These are phyloP conservation scores for Xylaria bambusicola DNA, from an alignment of 495 filamentous ascomycete genomes.

Conservation along the genomic window DNA sequence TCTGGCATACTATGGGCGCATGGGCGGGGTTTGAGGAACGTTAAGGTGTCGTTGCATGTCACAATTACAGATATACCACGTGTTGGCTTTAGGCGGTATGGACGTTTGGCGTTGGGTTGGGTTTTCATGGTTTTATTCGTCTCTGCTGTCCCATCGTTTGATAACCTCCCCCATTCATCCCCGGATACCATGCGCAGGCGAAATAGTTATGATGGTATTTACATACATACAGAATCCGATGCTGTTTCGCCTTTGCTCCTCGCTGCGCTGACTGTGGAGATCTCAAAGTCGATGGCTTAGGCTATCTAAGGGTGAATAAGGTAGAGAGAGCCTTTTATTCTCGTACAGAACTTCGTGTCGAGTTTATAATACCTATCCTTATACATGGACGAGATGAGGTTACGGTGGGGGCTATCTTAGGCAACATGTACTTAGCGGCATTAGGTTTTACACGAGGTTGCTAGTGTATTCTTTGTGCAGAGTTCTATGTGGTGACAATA, in stretches of 20 bases:
- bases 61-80: slow-evolving; percentile 32
- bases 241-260: neutral
- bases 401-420: no score
- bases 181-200: slow-evolving; percentile 9
- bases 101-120: slow-evolving; percentile 29
- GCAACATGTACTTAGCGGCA: no score
- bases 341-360: no score
- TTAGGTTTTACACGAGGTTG: no score
- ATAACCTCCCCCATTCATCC: neutral
- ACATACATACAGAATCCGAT: slow-evolving; percentile 5
- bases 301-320: no score
- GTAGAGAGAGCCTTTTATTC: no score
- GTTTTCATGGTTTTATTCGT: slow-evolving; percentile 14
- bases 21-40: slow-evolving; percentile 16
- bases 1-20: slow-evolving; percentile 24
- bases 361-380: no score
- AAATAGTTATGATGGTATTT: neutral
- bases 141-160: neutral
- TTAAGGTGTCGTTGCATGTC: slow-evolving; percentile 12
- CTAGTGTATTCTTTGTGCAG: no score
- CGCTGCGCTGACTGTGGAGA: slow-evolving; percentile 4
- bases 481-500: no score
- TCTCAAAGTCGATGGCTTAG: neutral
- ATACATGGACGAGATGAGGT: no score
- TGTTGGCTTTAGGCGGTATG: slow-evolving; percentile 22